These are phyloP conservation scores for Globisporangium viniferum DNA, from an alignment of 352 stramenopile genomes.

Conservation along the genomic window DNA sequence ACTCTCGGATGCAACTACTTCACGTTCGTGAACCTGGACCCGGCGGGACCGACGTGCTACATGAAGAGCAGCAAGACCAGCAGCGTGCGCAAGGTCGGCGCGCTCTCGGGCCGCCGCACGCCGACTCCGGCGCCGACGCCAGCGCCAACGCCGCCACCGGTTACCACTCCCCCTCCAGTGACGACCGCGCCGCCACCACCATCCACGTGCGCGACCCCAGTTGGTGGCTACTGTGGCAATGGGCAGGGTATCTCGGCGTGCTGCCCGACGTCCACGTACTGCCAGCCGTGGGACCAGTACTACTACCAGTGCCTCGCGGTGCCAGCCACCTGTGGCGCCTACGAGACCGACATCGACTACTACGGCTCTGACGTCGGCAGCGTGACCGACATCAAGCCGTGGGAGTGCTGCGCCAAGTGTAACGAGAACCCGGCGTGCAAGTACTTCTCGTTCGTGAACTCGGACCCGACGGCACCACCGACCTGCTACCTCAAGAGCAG, in stretches of 20 bases:
- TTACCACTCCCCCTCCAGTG: background rate
- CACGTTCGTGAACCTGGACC: slow-evolving; percentile 44
- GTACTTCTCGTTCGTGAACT: slow-evolving; percentile 32
- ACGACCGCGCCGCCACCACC: background rate
- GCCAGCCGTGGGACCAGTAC: slow-evolving; percentile 40
- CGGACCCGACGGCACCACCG: slow-evolving; percentile 1
- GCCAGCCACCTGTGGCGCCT: slow-evolving; percentile 25
- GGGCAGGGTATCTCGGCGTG: slow-evolving; percentile 26
- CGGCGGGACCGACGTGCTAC: slow-evolving; percentile 36
- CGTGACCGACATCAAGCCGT: slow-evolving; percentile 25
- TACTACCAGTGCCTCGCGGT: slow-evolving; percentile 54
- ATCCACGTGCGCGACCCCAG: background rate
- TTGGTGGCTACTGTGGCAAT: slow-evolving; percentile 42
- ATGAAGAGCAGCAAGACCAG: slow-evolving; percentile 33
- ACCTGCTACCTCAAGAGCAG: slow-evolving; percentile 36
- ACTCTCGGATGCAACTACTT: slow-evolving; percentile 36
- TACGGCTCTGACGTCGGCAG: slow-evolving; percentile 23
- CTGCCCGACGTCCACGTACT: slow-evolving; percentile 33
- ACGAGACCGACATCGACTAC: background rate
- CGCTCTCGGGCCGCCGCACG: slow-evolving; percentile 24
- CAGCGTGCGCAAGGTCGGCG: slow-evolving; percentile 22
- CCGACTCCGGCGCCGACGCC: background rate
- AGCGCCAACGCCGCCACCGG: background rate
- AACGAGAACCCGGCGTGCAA: slow-evolving; percentile 23
- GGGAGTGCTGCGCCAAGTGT: slow-evolving; percentile 34